Evolutionary conservation across 2,329 filamentous ascomycete genomes (phyloP).

Genomic region (Aspergillus arachidicola): DNA sequence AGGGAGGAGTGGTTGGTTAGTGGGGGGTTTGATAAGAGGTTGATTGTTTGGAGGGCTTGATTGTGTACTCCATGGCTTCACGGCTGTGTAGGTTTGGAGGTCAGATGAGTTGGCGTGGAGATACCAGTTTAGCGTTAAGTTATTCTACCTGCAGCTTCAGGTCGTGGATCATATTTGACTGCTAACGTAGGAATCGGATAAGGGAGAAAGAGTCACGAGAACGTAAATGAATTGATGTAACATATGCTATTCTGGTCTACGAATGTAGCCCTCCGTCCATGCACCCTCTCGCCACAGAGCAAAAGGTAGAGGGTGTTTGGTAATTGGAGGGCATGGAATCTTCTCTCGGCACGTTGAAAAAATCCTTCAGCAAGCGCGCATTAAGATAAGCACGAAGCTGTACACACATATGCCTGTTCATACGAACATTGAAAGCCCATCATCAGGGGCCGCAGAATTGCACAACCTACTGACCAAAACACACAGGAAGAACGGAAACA

Average conservation of each 20-base stretch:
- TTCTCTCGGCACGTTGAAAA: constrained; percentile 65
- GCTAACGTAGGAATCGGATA: background rate
- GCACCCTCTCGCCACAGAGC: constrained; percentile 46
- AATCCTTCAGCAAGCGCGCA: constrained; percentile 70
- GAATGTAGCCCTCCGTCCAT: constrained; percentile 51
- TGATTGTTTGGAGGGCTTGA: constrained; percentile 58
- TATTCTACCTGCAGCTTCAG: no score
- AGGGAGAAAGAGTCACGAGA: background rate
- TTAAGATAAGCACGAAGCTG: constrained; percentile 61
- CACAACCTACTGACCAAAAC: constrained; percentile 18
- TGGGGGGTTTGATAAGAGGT: constrained; percentile 65
- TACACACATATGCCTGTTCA: constrained; percentile 69
- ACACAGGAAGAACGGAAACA: constrained; percentile 6
- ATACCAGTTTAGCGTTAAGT: background rate
- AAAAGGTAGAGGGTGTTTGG: constrained; percentile 50
- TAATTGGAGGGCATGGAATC: constrained; percentile 49
- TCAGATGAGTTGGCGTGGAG: background rate
- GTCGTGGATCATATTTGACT: background rate
- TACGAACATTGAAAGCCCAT: constrained; percentile 11
- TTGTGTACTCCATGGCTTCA: no score
- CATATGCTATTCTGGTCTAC: constrained; percentile 3
- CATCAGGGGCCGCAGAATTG: background rate
- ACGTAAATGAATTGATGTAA: background rate
- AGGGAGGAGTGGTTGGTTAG: constrained; percentile 60
- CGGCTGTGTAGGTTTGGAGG: background rate